Evolutionary conservation across 2,329 filamentous ascomycete species (phyloP).

Genomic region (Apiospora sp.): DNA sequence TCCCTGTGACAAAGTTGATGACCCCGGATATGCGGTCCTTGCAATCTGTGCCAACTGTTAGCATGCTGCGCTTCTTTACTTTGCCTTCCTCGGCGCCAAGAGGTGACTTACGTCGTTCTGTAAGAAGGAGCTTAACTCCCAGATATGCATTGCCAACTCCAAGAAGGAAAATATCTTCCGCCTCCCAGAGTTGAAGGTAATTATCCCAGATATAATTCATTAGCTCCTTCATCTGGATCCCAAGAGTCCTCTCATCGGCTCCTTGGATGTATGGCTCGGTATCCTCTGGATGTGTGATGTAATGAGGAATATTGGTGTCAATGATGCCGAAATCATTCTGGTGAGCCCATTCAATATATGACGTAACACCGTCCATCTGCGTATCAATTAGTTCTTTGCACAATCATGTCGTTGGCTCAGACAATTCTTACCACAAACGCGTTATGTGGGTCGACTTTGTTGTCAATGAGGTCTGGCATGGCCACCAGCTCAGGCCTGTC

Average conservation of each 20-base stretch:
- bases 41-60: conserved; percentile 54
- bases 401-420: not conserved
- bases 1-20: conserved; percentile 82
- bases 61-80: not conserved
- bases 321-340: conserved; percentile 83
- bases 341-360: conserved; percentile 86
- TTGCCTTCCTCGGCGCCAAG: not conserved
- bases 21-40: conserved; percentile 74
- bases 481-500: conserved; percentile 73
- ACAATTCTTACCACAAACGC: conserved; percentile 78
- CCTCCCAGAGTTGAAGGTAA: conserved; percentile 82
- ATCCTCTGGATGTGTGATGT: conserved; percentile 71
- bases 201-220: conserved; percentile 96
- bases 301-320: conserved; percentile 88
- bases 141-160: conserved; percentile 90
- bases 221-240: conserved; percentile 73
- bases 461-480: conserved; percentile 73
- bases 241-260: conserved; percentile 55
- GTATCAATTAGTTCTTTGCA: conserved; percentile 35
- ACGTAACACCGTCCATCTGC: conserved; percentile 81
- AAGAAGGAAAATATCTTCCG: conserved; percentile 81
- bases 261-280: conserved; percentile 55
- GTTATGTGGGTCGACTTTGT: conserved; percentile 81
- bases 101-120: conserved; percentile 69
- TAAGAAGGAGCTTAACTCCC: conserved; percentile 82